Evolutionary conservation across 148 eudicot species (phyloP), one percentile per base, ranked within the genome.

Genomic region (Spergularia marina): DNA sequence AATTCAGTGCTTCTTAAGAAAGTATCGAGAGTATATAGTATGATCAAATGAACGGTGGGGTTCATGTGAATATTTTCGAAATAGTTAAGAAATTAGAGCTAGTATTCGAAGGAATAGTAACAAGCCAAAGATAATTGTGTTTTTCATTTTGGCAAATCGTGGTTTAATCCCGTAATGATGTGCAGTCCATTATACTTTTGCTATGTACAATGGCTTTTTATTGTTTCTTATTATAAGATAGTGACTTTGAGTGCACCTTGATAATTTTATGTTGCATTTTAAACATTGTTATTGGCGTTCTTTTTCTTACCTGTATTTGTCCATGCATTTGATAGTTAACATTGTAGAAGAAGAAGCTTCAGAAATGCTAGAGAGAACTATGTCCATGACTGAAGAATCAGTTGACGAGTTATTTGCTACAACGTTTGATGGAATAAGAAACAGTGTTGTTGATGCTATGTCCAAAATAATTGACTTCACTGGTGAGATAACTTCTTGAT

Each of bases 381-480:
- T 81, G 83, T 78, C 74, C 67, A 73, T 72, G 68, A 78, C 70
- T 78, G 79, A 84, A 61, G 95, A 90, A 74, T 86, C 96, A 20
- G 80, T 94, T 79, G 91, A 88, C 78, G 98, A 94, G 87, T 89
- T 94, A 53, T 91, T 94, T 74, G 86, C 83, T 67, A 91, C 91
- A 59, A 90, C 92, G 23, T 88, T 94, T 75, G 97, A 89, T 76
- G 87, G 90, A 79, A 84, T 94, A 25, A 85, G 85, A 78, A 90
- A 81, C 69, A 77, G 88, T 73, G 88, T 84, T 72, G 70, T 84
- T 76, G 83, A 81, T 82, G 89, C 86, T 73, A 87, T 86, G 60
- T 73, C 77, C 79, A 86, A 83, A 83, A 77, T 85, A 12, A 79
- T 85, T 54, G 90, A 87, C 71, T 90, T 91, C 70, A 82, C 84